Conservation (phyloP, 2,329 filamentous ascomycete genomes). For the Arthroderma sp. region DNA sequence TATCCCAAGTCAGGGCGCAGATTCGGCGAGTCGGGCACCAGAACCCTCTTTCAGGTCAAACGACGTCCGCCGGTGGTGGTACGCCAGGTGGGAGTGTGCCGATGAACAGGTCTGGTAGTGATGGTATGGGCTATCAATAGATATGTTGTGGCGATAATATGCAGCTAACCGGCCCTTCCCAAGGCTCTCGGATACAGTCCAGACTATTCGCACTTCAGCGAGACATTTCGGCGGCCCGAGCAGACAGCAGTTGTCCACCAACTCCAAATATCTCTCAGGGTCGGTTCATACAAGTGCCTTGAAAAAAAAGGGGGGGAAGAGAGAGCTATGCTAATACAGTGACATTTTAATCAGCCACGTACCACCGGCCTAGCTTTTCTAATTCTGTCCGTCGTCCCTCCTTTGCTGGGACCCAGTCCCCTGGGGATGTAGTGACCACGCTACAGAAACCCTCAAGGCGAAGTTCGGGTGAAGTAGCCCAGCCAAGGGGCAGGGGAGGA, state of each 20-base stretch:
- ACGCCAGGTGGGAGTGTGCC: conserved; percentile 26
- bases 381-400: conserved; percentile 11
- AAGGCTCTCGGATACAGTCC: conserved; percentile 31
- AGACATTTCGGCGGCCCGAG: neutral
- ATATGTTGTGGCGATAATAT: neutral
- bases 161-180: neutral
- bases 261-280: conserved; percentile 1
- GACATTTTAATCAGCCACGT: neutral
- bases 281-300: neutral
- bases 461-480: conserved; percentile 13
- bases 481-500: neutral
- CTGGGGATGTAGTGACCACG: neutral
- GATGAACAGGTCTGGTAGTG: conserved; percentile 23
- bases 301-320: neutral
- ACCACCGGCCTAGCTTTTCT: neutral
- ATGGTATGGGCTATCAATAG: conserved; percentile 18
- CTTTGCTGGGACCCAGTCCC: neutral
- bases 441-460: neutral
- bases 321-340: neutral
- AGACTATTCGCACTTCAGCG: conserved; percentile 20
- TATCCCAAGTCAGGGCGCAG: conserved; percentile 79
- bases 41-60: conserved; percentile 27
- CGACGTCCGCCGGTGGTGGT: conserved; percentile 32
- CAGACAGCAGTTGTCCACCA: neutral
- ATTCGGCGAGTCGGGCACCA: conserved; percentile 53